Base-by-base conservation (phyloP, 2,329 filamentous ascomycete genomes). In the Talaromyces sp. region DNA sequence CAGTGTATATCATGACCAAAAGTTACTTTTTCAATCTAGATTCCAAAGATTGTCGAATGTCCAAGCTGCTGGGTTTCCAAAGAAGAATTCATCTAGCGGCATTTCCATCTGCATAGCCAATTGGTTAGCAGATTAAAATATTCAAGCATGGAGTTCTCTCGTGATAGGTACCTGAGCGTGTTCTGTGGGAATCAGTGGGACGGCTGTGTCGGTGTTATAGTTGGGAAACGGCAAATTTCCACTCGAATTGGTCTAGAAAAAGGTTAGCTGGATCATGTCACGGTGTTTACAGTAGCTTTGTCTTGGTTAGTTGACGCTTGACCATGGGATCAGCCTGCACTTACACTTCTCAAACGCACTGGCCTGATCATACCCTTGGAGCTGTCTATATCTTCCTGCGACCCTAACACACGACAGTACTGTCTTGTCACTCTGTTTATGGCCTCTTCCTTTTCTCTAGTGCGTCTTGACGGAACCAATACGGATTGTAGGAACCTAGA, bases 401-500 rank as follows among this genome's bases (percentile, higher is more conserved):
- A 58, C 19, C 59, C 59, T 13, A 64, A 55, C 13, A 65, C 51
- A 19, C 62, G 59, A 46, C 62, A 61, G 19, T 66, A 66, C 28
- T 66, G 64, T 22, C 59, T 61, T 2, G 63, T 58, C 5, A 66
- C 61, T 19, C 41, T 56, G 37, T 58, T 62, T 40, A 63, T 66
- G 25, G 64, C 68, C 54, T 65, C 67, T 54, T 60, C 62, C 53
- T 64, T 69, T 57, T 63, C 62, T 25, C 58, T 58, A 3, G 64
- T 60, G 3, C 62, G 48, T 39, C 64, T 61, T 17, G 36, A 53
- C 10, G 66, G 64, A 9, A 62, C 62, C 17, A 68, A 61, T 13
- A 67, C 63, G 11, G 66, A 67, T 41, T 59, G 59, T 10, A 73
- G 63, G 10, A 75, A 61, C 31, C 66, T 67, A 6, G 63, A 63